Evolutionary conservation across 768 basidiomycete species (phyloP).

Genomic region (Agrocybe pediades): DNA sequence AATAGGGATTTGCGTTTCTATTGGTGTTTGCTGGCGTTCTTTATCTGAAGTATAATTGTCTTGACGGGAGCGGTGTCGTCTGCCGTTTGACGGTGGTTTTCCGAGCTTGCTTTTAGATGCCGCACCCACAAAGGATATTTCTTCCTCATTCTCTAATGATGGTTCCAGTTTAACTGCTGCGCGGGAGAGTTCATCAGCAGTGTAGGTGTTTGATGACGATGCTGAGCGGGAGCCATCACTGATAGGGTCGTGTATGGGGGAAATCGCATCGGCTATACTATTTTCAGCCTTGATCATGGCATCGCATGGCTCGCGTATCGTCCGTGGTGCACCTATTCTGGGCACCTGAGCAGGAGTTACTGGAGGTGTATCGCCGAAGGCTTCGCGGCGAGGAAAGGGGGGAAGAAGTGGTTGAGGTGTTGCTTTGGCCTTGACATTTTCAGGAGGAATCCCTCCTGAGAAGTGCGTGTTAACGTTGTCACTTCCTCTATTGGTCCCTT

Average conservation of each 20-base stretch:
- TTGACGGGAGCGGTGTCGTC: background rate
- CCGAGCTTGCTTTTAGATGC: background rate
- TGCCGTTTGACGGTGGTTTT: background rate
- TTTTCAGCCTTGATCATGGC: conserved; percentile 5
- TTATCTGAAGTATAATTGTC: background rate
- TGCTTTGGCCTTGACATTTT: background rate
- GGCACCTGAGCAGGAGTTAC: background rate
- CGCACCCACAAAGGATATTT: background rate
- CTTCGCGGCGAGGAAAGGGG: background rate
- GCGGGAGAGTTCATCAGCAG: conserved; percentile 1
- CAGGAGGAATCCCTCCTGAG: background rate
- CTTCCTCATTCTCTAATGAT: background rate
- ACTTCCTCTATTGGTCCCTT: background rate
- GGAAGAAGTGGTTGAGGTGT: background rate
- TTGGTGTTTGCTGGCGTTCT: background rate
- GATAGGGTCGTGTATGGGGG: conserved; percentile 9
- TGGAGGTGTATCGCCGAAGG: background rate
- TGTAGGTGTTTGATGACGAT: conserved; percentile 12
- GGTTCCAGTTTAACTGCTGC: conserved; percentile 1
- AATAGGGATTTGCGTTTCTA: conserved; percentile 1
- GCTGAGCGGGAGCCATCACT: conserved; percentile 5
- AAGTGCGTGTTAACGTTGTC: background rate
- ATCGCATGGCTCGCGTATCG: conserved; percentile 2
- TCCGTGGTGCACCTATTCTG: background rate
- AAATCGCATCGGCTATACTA: conserved; percentile 4